Evolutionary conservation across 306 rosid genomes (phyloP), one percentile per base, ranked within the genome.

Genomic region (Benincasa hispida): DNA sequence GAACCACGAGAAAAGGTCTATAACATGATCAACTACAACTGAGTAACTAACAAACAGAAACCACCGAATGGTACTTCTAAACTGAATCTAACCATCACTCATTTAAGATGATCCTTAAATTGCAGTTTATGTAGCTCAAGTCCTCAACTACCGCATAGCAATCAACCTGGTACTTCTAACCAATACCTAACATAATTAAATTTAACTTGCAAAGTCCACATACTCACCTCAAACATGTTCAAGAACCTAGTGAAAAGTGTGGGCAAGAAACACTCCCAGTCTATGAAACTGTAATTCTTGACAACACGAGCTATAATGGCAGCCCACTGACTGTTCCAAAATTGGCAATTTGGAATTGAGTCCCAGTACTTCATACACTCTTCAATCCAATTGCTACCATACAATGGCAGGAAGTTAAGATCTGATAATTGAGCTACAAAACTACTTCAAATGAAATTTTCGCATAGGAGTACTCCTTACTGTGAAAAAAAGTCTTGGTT

Each of bases 261-360:
- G 34, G 97, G 98, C 85, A 95, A 76, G 82, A 92, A 82, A 80
- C 82, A 68, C 72, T 95, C 99, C 99, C 93, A 95, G 79, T 90
- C 92, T 61, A 89, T 82, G 76, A 76, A 82, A 83, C 83, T 83
- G 85, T 85, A 90, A 84, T 90, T 88, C 89, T 89, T 90, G 62
- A 92, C 80, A 63, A 87, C 95, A 75, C 99, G 98, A 80, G 99
- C 97, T 79, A 90, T 82, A 72, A 95, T 85, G 84, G 96, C 95
- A 51, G 93, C 89, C 99, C 99, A 95, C 68, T 95, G 99, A 85
- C 89, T 87, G 84, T 95, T 95, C 99, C 98, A 95, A 84, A 95
- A 95, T 84, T 89, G 99, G 84, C 99, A 95, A 82, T 89, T 92
- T 28, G 99, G 99, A 78, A 90, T 89, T n/a, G 96, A 90, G 76